Evolutionary conservation across 192 early-diverging fungal genomes (phyloP).

Genomic region (Coemansia sp.): DNA sequence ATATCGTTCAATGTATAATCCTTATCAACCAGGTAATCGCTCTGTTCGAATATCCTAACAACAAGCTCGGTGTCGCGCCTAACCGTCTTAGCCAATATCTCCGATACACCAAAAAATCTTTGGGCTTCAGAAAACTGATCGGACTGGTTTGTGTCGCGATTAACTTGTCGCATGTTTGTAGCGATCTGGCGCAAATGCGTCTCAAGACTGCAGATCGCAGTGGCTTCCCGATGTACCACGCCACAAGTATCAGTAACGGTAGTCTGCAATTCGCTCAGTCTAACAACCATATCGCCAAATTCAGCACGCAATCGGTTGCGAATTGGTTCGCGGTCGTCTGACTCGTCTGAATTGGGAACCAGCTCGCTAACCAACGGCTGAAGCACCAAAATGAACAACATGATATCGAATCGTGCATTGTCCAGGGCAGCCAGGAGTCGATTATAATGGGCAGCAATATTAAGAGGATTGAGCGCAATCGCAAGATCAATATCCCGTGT

Average conservation of each 20-base stretch:
- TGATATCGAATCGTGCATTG: constrained; percentile 23
- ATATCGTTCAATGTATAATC: neutral
- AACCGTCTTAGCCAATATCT: neutral
- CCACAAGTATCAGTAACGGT: constrained; percentile 3
- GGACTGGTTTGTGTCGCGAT: neutral
- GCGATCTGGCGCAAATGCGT: neutral
- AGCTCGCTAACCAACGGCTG: constrained; percentile 12
- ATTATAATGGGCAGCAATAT: constrained; percentile 38
- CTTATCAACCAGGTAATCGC: constrained; percentile 1
- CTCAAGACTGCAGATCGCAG: constrained; percentile 10
- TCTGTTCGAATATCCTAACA: constrained; percentile 10
- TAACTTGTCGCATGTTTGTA: neutral
- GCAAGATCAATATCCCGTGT: constrained; percentile 20
- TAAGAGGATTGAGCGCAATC: constrained; percentile 28
- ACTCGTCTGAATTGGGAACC: neutral
- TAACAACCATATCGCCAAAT: constrained; percentile 36
- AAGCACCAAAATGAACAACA: constrained; percentile 29
- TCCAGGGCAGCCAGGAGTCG: constrained; percentile 31
- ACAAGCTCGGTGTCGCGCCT: constrained; percentile 11
- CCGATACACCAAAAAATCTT: constrained; percentile 27
- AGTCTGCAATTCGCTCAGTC: constrained; percentile 16
- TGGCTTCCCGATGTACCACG: constrained; percentile 3
- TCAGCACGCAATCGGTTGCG: constrained; percentile 34
- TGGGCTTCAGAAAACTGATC: neutral
- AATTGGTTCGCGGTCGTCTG: constrained; percentile 13